Base-by-base conservation (phyloP, 495 filamentous ascomycete species). In the Penicillium paradoxum region DNA sequence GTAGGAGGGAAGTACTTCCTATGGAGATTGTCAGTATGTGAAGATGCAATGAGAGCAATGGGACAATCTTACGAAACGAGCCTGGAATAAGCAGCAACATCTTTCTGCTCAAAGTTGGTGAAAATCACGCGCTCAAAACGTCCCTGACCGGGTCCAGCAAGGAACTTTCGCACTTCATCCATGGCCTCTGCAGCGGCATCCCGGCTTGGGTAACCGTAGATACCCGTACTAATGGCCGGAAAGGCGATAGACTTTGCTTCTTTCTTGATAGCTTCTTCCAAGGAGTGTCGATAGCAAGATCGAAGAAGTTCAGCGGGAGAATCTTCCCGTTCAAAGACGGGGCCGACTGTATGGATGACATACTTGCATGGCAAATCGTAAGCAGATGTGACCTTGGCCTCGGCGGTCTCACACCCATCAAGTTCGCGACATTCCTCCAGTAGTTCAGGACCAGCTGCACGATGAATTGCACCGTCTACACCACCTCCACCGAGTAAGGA, bases 321-420 rank as follows among this genome's bases (percentile, higher is more conserved):
- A 3, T 45, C 52, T 32, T 69, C 66, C 0, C 22, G 21, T 19
- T 63, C 45, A 70, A 95, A 97, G n/a, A 95, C 66, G 3, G 92
- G 92, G 0, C 93, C 93, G 2, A 97, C 93, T 33, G 93, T 79
- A 64, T 97, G 93, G 45, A 97, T 95, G 18, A 97, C 79, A 48
- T 84, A 83, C 43, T 81, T 78, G 68, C 80, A 86, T 8, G 89
- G 90, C 5, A 98, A 74, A 0, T 79, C 57, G 71, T 91, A 91
- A 4, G 81, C 91, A 39, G 71, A 63, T 0, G 93, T 96, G 61
- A 95, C 91, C 63, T 92, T 93, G 44, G 92, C 89, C 24, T 75
- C 72, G 48, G 93, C 93, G 1, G 89, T 91, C 7, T 73, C 58
- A 65, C 91, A 97, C 38, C 89, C 89, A 39, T 73, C 55, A 4